phyloP scores from a whole-genome alignment of 768 basidiomycete species.

The Kwoniella mangroviensis region DNA sequence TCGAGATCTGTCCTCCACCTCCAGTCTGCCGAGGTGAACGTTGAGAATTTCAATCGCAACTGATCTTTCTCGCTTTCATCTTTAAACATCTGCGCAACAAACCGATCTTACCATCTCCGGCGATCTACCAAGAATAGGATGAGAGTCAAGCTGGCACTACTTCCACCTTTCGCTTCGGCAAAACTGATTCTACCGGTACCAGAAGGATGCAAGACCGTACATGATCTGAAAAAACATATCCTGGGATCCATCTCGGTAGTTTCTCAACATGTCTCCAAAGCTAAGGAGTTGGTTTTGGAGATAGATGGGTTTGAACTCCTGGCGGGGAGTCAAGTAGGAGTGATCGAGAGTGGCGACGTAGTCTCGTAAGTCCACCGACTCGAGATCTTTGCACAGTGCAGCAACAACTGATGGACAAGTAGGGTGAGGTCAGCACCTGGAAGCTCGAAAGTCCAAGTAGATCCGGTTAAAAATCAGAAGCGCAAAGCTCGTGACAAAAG shows the following conservation, averaged over 20 bases:
- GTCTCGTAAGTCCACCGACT: conserved; percentile 33
- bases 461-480: neutral
- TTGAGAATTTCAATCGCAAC: neutral
- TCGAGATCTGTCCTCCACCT: neutral
- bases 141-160: conserved; percentile 40
- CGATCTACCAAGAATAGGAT: conserved; percentile 7
- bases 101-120: neutral
- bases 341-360: conserved; percentile 68
- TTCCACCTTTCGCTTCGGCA: conserved; percentile 32
- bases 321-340: conserved; percentile 71
- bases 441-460: conserved; percentile 13
- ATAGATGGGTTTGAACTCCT: conserved; percentile 60
- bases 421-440: conserved; percentile 32
- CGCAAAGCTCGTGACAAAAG: neutral
- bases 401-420: neutral
- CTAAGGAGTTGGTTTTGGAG: conserved; percentile 35
- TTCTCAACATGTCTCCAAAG: conserved; percentile 8
- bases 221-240: conserved; percentile 38
- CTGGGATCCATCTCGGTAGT: conserved; percentile 32
- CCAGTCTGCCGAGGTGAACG: too few relatives aligned
- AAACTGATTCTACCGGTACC: conserved; percentile 44
- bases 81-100: neutral
- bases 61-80: neutral
- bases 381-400: neutral
- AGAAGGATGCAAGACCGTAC: conserved; percentile 28